These are phyloP conservation scores for Sarocladium oryzae DNA, from an alignment of 2,329 filamentous ascomycete species.

Conservation along the genomic window DNA sequence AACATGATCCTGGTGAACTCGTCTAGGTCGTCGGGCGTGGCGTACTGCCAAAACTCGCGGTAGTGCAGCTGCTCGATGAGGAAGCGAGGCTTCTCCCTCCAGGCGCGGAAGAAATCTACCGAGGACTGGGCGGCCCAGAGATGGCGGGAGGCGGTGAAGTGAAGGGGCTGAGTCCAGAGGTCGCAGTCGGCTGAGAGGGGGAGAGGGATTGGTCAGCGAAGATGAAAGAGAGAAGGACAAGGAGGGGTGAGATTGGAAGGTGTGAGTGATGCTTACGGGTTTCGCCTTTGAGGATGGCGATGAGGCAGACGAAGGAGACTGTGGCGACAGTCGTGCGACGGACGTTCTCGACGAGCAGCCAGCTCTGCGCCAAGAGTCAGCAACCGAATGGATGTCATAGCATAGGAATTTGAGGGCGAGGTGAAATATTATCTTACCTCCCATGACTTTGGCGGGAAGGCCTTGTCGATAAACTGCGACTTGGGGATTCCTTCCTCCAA, in stretches of 20 bases:
- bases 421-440: slow-evolving; percentile 24
- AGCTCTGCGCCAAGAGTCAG: slow-evolving; percentile 20
- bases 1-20: slow-evolving; percentile 33
- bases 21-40: slow-evolving; percentile 29
- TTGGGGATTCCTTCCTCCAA: slow-evolving; percentile 23
- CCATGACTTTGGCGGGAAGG: slow-evolving; percentile 33
- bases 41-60: slow-evolving; percentile 30
- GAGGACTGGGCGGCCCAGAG: slow-evolving; percentile 37
- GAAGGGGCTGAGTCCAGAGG: slow-evolving; percentile 3
- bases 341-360: slow-evolving; percentile 36
- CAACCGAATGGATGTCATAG: too few relatives aligned
- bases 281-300: slow-evolving; percentile 26
- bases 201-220: slow-evolving; percentile 7
- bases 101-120: slow-evolving; percentile 35
- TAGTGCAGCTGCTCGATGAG: slow-evolving; percentile 27
- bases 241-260: not conserved
- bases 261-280: slow-evolving; percentile 19
- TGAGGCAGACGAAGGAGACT: slow-evolving; percentile 25
- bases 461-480: slow-evolving; percentile 17
- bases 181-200: not conserved
- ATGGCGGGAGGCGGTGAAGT: slow-evolving; percentile 33
- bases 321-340: slow-evolving; percentile 31
- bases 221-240: slow-evolving; percentile 14
- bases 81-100: slow-evolving; percentile 36
- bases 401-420: too few relatives aligned